phyloP scores from a whole-genome alignment of 1,139 yeast genomes.

The Debaryomycetaceae sp. region DNA sequence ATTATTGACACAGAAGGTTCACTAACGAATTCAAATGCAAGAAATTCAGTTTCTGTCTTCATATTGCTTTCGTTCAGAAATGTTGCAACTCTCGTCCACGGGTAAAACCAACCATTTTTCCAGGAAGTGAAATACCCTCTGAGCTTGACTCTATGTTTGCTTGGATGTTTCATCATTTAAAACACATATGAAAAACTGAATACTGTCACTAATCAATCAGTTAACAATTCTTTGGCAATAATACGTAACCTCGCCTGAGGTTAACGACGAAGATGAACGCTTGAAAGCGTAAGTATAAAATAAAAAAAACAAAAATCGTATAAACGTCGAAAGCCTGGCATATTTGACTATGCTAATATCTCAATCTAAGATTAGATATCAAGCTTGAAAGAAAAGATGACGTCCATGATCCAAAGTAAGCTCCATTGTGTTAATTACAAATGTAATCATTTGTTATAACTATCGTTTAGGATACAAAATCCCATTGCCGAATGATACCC shows the following conservation, averaged over 20 bases:
- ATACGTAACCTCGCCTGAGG: slow-evolving; percentile 23
- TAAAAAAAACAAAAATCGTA: too few species aligned
- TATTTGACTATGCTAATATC: slow-evolving; percentile 62
- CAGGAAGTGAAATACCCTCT: slow-evolving; percentile 53
- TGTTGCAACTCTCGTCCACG: slow-evolving; percentile 46
- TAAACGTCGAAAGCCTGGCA: slow-evolving; percentile 51
- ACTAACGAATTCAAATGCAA: neutral
- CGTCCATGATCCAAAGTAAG: slow-evolving; percentile 75
- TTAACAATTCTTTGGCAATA: slow-evolving; percentile 15
- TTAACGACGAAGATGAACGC: slow-evolving; percentile 7
- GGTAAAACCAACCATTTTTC: slow-evolving; percentile 43
- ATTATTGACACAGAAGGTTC: neutral
- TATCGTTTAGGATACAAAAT: slow-evolving; percentile 60
- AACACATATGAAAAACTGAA: slow-evolving; percentile 5
- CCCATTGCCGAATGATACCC: slow-evolving; percentile 56
- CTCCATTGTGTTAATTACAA: slow-evolving; percentile 78
- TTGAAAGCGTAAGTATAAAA: too few species aligned
- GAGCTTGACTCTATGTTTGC: slow-evolving; percentile 96
- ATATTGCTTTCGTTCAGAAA: slow-evolving; percentile 23
- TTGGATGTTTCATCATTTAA: slow-evolving; percentile 69
- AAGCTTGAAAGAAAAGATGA: slow-evolving; percentile 32
- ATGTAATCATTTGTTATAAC: slow-evolving; percentile 68
- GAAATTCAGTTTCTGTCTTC: neutral
- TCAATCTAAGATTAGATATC: slow-evolving; percentile 20
- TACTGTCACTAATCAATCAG: slow-evolving; percentile 5